Conservation (phyloP, 2,329 filamentous ascomycete genomes). For the Aspergillus terreus region DNA sequence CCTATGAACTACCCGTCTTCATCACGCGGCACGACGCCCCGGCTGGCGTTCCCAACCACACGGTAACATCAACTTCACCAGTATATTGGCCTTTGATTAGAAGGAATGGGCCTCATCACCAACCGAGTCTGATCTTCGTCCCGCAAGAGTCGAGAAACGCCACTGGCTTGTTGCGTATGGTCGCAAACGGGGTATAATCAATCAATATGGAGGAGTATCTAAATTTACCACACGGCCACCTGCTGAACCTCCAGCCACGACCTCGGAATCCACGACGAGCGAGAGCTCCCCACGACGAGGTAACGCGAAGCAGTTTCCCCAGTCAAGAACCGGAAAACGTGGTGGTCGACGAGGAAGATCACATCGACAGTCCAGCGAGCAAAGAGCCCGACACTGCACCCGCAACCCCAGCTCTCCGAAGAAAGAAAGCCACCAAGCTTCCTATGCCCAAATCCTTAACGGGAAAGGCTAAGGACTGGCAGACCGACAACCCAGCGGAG, state of each 20-base stretch:
- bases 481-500: conserved; percentile 13
- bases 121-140: conserved; percentile 12
- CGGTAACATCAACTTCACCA: neutral
- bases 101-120: conserved; percentile 1
- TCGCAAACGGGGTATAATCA: conserved; percentile 6
- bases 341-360: neutral
- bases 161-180: neutral
- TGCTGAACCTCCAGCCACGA: conserved; percentile 28
- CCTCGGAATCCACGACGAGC: conserved; percentile 9
- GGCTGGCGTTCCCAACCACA: neutral
- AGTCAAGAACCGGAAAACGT: neutral
- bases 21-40: neutral
- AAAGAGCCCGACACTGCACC: conserved; percentile 6
- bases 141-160: conserved; percentile 10
- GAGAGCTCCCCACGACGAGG: conserved; percentile 16
- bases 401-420: conserved; percentile 13
- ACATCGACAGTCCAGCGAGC: conserved; percentile 5
- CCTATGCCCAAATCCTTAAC: conserved; percentile 21
- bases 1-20: conserved; percentile 2
- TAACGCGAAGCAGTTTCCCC: conserved; percentile 5
- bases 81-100: neutral
- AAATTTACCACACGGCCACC: conserved; percentile 26
- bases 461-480: conserved; percentile 15
- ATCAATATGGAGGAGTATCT: conserved; percentile 23
- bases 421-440: conserved; percentile 24